Evolutionary conservation across 352 stramenopile species (phyloP), one percentile per base, ranked within the genome.

Genomic region (Phytophthora capsici): DNA sequence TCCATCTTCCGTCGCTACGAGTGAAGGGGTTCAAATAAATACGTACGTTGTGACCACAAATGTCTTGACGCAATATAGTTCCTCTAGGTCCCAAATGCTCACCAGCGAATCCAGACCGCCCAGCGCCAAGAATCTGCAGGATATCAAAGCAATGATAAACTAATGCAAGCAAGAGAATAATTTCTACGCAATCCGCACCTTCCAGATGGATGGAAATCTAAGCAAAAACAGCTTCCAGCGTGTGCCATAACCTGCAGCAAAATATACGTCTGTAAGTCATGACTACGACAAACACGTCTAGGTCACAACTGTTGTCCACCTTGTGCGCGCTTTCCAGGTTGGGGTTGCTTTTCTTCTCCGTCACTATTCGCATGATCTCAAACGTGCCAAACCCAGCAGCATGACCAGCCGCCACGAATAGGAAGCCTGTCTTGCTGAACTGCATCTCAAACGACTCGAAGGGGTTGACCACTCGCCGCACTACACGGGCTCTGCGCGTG

Each of bases 321-420:
- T 95, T 94, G 59, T 92, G 82, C 22, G 91, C 78, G 55, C 89
- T 94, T 50, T 94, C 85, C 1, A 95, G 71, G 41, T 91, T 93
- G n/a, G 85, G 82, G 3, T 81, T 86, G 4, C 80, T 80, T 57
- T 93, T 92, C 58, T 92, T 91, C 46, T 95, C 87, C 2, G 66
- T 25, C 6, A 90, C 77, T 37, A 95, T 75, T 30, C 84, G 79
- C 77, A 93, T 91, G 68, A 95, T 91, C 64, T 95, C 87, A 47
- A 94, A 90, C 4, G 83, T 93, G 26, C 87, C 87, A 50, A 91
- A 86, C 0, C 87, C 87, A 1, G 85, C 65, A 9, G 87, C 77
- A 54, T 95, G 85, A 0, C 85, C 84, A 83, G 87, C 79, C 9
- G 87, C 87, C 34, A 94, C 87, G 45, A 93, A 95, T 19, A 95